Evolutionary conservation across 345 rosid genomes (phyloP), one percentile per base, ranked within the genome.

Genomic region (Orychophragmus violaceus): DNA sequence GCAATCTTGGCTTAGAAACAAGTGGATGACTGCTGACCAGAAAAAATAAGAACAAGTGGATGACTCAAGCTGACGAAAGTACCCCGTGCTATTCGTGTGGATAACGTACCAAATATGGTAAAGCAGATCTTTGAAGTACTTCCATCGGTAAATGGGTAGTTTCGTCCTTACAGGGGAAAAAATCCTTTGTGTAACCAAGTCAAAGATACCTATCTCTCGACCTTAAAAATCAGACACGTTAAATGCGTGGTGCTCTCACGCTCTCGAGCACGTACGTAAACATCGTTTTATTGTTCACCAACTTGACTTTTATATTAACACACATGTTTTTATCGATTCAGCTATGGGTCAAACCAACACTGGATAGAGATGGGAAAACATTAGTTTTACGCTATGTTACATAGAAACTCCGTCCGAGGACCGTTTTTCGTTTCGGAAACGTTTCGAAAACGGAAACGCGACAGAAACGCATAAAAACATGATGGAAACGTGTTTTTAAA

Each of bases 211-310:
- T 42, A n/a, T n/a, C 10, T 8, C 16, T 5, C 11, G 3, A 28
- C 29, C 39, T 59, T 50, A 10, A 21, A 41, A 28, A 28, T 60
- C 74, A 39, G 54, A 52, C 62, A 61, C 62, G 62, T 70, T 62
- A 44, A 61, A 61, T 8, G 68, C 55, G 46, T 70, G 73, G 46
- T 70, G 73, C 23, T 25, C 37, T 56, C 49, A 54, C 13, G 32
- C 44, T 42, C 56, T 56, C 2, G 4, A 37, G 28, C 53, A 56
- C 64, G 25, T 42, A 32, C 56, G 24, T 41, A 22, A 33, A 13
- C 61, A 39, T 37, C 67, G 18, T 46, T 44, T 50, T 59, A 8
- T 61, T 22, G 74, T 41, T 70, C 61, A 51, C 74, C 68, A 52
- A 61, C 74, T 59, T 68, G 11, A 8, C 51, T 17, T 45, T 1